Percentiles rank a stretch among this genome's conserved stretches.
phyloP scores from a whole-genome alignment of 352 stramenopile species.

The Phytopythium montanum region DNA sequence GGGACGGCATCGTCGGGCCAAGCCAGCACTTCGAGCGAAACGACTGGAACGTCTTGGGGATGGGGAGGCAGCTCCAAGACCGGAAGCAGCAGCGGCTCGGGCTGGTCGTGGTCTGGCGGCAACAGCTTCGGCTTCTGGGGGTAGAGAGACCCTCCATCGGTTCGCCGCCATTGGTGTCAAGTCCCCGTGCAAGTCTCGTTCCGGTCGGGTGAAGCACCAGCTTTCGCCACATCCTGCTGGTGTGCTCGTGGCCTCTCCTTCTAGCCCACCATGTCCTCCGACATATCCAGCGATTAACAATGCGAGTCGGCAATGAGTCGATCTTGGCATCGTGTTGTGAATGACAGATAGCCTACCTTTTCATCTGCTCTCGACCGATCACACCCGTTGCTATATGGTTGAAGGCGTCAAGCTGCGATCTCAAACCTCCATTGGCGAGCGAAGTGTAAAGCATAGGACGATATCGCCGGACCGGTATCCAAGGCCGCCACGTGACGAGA shows the following conservation, averaged over 20 bases:
- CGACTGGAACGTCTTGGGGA: background rate
- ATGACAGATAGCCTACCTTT: background rate
- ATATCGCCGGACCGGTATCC: background rate
- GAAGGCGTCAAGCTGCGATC: background rate
- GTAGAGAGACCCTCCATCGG: background rate
- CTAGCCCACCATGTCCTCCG: background rate
- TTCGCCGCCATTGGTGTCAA: background rate
- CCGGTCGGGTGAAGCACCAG: background rate
- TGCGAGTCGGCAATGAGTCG: background rate
- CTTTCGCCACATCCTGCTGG: background rate
- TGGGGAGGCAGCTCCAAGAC: slow-evolving; percentile 2
- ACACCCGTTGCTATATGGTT: background rate
- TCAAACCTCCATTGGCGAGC: background rate
- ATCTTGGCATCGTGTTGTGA: background rate
- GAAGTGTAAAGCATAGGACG: background rate
- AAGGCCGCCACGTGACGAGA: background rate
- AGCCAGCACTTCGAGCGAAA: background rate
- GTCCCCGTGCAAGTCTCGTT: background rate
- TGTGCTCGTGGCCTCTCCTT: background rate
- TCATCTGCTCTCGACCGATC: background rate
- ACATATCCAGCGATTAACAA: background rate
- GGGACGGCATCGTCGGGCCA: background rate
- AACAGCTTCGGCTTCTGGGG: background rate
- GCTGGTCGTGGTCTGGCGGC: background rate
- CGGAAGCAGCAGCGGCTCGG: slow-evolving; percentile 2